phyloP scores from a whole-genome alignment of 2,329 filamentous ascomycete genomes.

The Graphilbum sp. region DNA sequence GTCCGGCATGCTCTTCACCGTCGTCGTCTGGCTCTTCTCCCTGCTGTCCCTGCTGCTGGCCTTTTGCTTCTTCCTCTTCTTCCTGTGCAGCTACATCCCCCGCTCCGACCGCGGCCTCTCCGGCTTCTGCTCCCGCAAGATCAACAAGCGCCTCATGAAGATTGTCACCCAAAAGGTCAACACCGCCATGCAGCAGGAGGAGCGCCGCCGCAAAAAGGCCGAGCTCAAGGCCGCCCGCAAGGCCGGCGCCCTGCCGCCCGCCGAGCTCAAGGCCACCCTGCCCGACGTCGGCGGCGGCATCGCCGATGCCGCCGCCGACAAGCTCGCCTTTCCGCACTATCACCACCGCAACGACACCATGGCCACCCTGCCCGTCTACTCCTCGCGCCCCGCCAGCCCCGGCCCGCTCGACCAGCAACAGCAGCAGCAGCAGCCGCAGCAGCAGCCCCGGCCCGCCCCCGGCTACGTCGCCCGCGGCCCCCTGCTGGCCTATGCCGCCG shows the following conservation, averaged over 20 bases:
- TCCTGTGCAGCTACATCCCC: slow-evolving; percentile 86
- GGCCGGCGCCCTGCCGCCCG: slow-evolving; percentile 32
- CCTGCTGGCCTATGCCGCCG: slow-evolving; percentile 16
- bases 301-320: slow-evolving; percentile 28
- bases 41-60: slow-evolving; percentile 61
- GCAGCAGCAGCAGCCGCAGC: slow-evolving; percentile 5
- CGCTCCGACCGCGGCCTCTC: slow-evolving; percentile 62
- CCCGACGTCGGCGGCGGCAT: slow-evolving; percentile 32
- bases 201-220: slow-evolving; percentile 37
- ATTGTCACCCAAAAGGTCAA: slow-evolving; percentile 81
- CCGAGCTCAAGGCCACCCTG: slow-evolving; percentile 48
- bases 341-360: slow-evolving; percentile 43
- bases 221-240: slow-evolving; percentile 34
- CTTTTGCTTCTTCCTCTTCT: slow-evolving; percentile 65
- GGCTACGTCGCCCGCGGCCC: slow-evolving; percentile 15
- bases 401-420: slow-evolving; percentile 21
- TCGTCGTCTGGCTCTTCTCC: slow-evolving; percentile 77
- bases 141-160: slow-evolving; percentile 67
- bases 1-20: slow-evolving; percentile 80
- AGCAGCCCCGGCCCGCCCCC: too few relatives aligned
- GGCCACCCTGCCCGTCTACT: slow-evolving; percentile 44
- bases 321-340: slow-evolving; percentile 15
- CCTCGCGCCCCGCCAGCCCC: slow-evolving; percentile 40
- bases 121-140: slow-evolving; percentile 80
- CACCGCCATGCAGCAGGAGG: slow-evolving; percentile 70